Base-by-base conservation (phyloP, 768 basidiomycete genomes). In the Pulveroboletus sp. region DNA sequence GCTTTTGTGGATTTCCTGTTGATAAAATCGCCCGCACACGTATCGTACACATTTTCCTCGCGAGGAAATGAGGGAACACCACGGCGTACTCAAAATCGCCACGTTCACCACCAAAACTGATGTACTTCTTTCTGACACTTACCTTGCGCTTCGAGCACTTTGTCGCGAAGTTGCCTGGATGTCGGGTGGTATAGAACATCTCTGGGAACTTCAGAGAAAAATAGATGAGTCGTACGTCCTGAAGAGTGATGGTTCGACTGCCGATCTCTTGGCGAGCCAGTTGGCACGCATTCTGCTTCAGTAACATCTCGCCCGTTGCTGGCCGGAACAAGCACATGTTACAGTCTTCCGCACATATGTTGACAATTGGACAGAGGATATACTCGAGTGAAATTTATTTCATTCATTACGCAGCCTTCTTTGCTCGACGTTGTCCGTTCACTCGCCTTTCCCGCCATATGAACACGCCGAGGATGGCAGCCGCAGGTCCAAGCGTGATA, bases 401-500 rank as follows among this genome's bases (percentile, higher is more conserved):
- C 8, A 29, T 5, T 38, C 48, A 44, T 27, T 41, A 31, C 24
- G 48, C 20, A 7, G 20, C 34, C 36, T 35, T 52, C 19, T 27
- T 33, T 16, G 14, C 32, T 9, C 33, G 35, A 14, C 6, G 21
- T 14, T n/a, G 35, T 23, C 39, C 32, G 29, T 70, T 58, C 11
- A 71, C 50, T 14, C 59, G 49, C 23, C 66, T 60, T 58, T 82
- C 80, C 49, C 77, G 69, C 77, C 77, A 79, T 39, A 81, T 60
- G 25, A 74, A 67, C 3, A 75, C 67, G 2, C 72, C 79, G 17
- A 70, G 64, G 25, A 80, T 60, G 2, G 78, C 74, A 34, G 81
- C 80, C 10, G 80, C 77, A 5, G 77, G 79, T 3, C 80, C 81
- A 20, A 80, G 32, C 7, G 72, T 24, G 5, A 72, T 65, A 7